phyloP scores from a whole-genome alignment of 1,284 basidiomycete species.

The Ceratobasidium sp. region DNA sequence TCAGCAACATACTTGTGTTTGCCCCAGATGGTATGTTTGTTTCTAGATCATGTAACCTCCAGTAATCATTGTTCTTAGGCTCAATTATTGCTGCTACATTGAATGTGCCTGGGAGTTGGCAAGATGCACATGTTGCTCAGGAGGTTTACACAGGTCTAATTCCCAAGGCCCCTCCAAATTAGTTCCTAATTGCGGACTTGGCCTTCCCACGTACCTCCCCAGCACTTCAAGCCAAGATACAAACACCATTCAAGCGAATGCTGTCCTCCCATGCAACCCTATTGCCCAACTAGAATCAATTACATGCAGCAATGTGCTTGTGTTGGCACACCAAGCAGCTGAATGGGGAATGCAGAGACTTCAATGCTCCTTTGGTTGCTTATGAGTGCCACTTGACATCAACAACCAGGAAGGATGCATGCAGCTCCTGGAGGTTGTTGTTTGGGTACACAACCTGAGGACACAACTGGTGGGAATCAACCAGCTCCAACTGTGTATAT shows the following conservation, averaged over 20 bases:
- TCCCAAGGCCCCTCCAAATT: constrained; percentile 50
- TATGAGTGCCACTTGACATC: constrained; percentile 51
- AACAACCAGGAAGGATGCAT: constrained; percentile 43
- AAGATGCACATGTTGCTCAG: constrained; percentile 53
- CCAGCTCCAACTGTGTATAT: constrained; percentile 54
- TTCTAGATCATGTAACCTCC: not conserved
- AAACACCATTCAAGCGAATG: constrained; percentile 53
- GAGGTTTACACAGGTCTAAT: constrained; percentile 52
- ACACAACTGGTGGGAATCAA: constrained; percentile 50
- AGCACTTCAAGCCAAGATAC: constrained; percentile 49
- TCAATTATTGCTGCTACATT: constrained; percentile 49
- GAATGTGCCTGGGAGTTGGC: constrained; percentile 59
- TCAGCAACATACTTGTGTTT: constrained; percentile 49
- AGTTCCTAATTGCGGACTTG: constrained; percentile 54
- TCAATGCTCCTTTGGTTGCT: constrained; percentile 54
- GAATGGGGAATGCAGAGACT: constrained; percentile 57
- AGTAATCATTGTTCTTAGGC: constrained; percentile 44
- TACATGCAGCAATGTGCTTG: constrained; percentile 49
- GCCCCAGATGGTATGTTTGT: constrained; percentile 48
- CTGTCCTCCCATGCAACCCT: constrained; percentile 45
- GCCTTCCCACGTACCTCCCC: constrained; percentile 53
- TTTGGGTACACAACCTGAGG: constrained; percentile 49
- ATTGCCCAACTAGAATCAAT: constrained; percentile 43
- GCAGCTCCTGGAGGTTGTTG: constrained; percentile 49
- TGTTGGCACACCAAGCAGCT: constrained; percentile 53